Evolutionary conservation across 805 yeast species (phyloP), one percentile per base, ranked within the genome.

Genomic region (Metschnikowia hibisci): DNA sequence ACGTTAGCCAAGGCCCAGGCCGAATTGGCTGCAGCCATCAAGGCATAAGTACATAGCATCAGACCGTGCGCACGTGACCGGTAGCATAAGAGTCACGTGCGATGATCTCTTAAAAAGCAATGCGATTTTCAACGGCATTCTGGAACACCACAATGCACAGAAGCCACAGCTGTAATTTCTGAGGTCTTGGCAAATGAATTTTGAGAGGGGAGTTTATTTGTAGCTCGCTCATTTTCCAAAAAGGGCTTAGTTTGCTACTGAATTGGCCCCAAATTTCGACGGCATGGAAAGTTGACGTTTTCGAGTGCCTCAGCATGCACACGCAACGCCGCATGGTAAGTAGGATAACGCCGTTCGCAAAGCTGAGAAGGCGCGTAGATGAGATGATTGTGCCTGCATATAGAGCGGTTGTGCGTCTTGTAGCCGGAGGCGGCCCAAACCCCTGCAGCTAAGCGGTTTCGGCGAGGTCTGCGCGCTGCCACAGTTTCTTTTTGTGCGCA

Each of bases 1-100:
- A 74, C 77, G 45, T 74, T 85, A 54, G 51, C 55, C 25, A 43
- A 42, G 26, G 74, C 74, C 7, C 35, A 43, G 32, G 47, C 34
- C 30, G 43, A 39, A 25, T 39, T 52, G 36, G 22, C 32, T 15
- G 40, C 40, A 5, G 40, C 40, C 22, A 14, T 29, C 20, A 26
- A 18, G 27, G 18, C 32, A 13, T 13, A 20, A 3, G 23, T 20
- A 20, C 7, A 20, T 32, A 32, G 29, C 29, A 27, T 6, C 5
- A 27, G 29, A n/a, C 15, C 25, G 31, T 6, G 16, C 12, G 27
- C 35, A 32, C 26, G 34, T 10, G 11, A 23, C n/a, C 35, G 35
- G 13, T 25, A 11, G 7, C 9, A 23, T 4, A 9, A 8, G 6
- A 7, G 4, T 35, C 39, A 27, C 39, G 39, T 35, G 39, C 13